phyloP scores from a whole-genome alignment of 768 basidiomycete genomes.

The Russula ochroleuca region DNA sequence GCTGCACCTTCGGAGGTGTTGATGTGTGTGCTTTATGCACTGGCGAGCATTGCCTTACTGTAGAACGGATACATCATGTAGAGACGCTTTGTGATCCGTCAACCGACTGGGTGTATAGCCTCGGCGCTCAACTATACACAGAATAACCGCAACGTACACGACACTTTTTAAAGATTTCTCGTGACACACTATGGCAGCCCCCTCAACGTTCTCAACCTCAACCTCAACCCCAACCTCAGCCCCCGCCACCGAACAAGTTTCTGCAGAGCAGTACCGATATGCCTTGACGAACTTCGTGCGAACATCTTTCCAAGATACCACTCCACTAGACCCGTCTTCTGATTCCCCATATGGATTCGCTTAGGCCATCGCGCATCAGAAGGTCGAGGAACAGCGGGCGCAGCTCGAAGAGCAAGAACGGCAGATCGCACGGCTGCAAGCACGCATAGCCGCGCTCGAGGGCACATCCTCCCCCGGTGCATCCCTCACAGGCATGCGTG shows the following conservation, averaged over 20 bases:
- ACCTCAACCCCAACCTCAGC: conserved; percentile 3
- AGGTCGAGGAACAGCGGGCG: conserved; percentile 73
- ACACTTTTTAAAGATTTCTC: too few species aligned
- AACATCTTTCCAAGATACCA: background rate
- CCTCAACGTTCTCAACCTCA: background rate
- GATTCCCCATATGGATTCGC: background rate
- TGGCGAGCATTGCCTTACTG: too few species aligned
- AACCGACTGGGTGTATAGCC: too few species aligned
- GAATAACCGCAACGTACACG: too few species aligned
- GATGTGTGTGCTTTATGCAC: background rate
- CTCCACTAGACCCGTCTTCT: background rate
- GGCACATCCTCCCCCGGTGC: conserved; percentile 47
- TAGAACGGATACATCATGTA: too few species aligned
- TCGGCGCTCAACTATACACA: too few species aligned
- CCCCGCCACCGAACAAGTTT: conserved; percentile 32
- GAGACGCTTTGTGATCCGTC: too few species aligned
- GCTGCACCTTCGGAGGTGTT: too few species aligned
- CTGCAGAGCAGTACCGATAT: conserved; percentile 72
- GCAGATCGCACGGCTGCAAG: conserved; percentile 69
- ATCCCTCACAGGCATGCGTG: conserved; percentile 33
- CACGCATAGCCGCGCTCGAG: conserved; percentile 69
- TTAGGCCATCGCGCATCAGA: conserved; percentile 83
- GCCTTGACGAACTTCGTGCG: conserved; percentile 72
- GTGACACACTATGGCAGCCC: too few species aligned
- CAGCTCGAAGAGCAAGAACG: conserved; percentile 82